A percentile compares a stretch with the other conserved stretches of the same genome.
Evolutionary conservation across 441 rosid genomes (phyloP).

Genomic region (Pelargonium fulgidum): DNA sequence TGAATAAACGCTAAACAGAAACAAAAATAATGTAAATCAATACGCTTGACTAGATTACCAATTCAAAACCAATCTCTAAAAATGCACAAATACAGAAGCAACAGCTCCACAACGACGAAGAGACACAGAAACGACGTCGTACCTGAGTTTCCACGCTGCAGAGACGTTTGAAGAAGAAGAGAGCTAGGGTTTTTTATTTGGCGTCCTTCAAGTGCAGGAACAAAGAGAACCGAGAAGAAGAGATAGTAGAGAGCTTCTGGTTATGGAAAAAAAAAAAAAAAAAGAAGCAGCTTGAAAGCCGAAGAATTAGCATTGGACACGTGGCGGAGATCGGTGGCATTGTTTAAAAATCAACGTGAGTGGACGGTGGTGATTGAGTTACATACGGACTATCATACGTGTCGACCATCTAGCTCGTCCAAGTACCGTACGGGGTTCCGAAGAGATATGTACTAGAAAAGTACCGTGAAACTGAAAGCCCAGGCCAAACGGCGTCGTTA

Average conservation of each 20-base stretch:
- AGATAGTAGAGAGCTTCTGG: background rate
- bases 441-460: background rate
- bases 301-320: slow-evolving; percentile 17
- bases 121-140: background rate
- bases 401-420: background rate
- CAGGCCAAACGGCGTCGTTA: background rate
- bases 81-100: background rate
- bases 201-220: background rate
- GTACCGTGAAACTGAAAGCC: background rate
- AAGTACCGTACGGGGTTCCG: background rate
- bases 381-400: background rate
- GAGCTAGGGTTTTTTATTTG: slow-evolving; percentile 2
- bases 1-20: slow-evolving; percentile 24
- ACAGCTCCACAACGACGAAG: background rate
- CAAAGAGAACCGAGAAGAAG: slow-evolving; percentile 3
- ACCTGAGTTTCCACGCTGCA: background rate
- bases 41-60: slow-evolving; percentile 3
- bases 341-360: background rate
- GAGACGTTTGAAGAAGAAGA: background rate
- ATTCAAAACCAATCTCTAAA: background rate
- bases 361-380: too few relatives aligned
- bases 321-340: slow-evolving; percentile 27
- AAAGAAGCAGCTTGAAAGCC: background rate
- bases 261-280: slow-evolving; percentile 1
- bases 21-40: slow-evolving; percentile 16